phyloP scores from a whole-genome alignment of 768 basidiomycete genomes.

The Leucosporidium creatinivorum region DNA sequence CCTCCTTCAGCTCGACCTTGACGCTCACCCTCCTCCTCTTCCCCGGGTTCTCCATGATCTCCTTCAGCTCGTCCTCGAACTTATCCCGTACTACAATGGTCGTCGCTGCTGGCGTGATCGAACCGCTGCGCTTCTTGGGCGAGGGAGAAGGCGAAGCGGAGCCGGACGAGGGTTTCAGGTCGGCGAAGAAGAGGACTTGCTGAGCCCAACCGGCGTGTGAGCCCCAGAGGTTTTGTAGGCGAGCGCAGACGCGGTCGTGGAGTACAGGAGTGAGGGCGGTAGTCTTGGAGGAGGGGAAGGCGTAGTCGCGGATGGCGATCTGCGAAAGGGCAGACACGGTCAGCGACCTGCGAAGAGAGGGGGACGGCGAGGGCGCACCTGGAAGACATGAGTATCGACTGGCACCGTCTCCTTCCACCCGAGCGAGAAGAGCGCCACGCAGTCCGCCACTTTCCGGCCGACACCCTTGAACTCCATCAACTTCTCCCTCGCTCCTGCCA shows the following conservation, averaged over 20 bases:
- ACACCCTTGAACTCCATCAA: slow-evolving; percentile 81
- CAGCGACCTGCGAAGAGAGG: neutral
- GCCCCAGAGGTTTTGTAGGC: slow-evolving; percentile 65
- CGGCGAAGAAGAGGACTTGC: slow-evolving; percentile 38
- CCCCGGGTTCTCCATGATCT: slow-evolving; percentile 14
- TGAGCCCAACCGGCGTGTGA: slow-evolving; percentile 86
- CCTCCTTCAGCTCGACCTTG: too few relatives aligned
- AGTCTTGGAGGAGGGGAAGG: slow-evolving; percentile 44
- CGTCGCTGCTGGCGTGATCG: neutral
- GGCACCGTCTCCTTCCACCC: slow-evolving; percentile 73
- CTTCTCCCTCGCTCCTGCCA: slow-evolving; percentile 52
- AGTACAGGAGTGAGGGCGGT: slow-evolving; percentile 63
- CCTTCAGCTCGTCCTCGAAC: slow-evolving; percentile 30
- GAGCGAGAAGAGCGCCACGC: slow-evolving; percentile 40
- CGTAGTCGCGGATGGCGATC: slow-evolving; percentile 38
- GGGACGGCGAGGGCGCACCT: slow-evolving; percentile 54
- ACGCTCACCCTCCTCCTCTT: slow-evolving; percentile 10
- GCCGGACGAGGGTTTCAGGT: slow-evolving; percentile 10
- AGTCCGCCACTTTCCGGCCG: slow-evolving; percentile 94
- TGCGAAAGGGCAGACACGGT: neutral
- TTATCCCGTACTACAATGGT: slow-evolving; percentile 13
- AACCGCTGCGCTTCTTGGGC: neutral
- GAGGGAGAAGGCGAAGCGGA: neutral
- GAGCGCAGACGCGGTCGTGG: slow-evolving; percentile 63
- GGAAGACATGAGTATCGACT: slow-evolving; percentile 90